Conservation (phyloP, 1,139 yeast genomes). For the Schizosaccharomyces versatilis region DNA sequence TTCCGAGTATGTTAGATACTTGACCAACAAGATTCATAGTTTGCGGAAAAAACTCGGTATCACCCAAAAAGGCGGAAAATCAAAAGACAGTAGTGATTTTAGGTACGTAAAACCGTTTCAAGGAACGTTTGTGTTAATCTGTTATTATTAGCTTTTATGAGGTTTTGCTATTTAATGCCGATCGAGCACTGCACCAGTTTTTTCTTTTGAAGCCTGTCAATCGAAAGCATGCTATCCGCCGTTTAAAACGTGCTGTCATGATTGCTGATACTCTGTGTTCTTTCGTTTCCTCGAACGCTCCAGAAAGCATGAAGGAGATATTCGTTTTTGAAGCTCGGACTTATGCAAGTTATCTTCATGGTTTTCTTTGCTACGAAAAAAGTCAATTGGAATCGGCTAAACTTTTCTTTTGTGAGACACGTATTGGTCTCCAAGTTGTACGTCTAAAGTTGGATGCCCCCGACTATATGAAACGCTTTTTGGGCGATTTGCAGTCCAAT, state of each 20-base stretch:
- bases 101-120: background rate
- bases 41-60: background rate
- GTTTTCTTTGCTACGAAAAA: background rate
- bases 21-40: background rate
- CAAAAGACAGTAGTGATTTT: background rate
- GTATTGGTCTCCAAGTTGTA: background rate
- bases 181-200: conserved; percentile 1
- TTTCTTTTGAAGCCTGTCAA: background rate
- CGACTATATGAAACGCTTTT: background rate
- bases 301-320: background rate
- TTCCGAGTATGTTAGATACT: background rate
- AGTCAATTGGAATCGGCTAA: background rate
- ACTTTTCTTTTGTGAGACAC: background rate
- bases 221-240: background rate
- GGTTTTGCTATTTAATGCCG: background rate
- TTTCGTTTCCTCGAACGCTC: background rate
- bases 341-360: background rate
- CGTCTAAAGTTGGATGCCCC: background rate
- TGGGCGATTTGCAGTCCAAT: background rate
- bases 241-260: background rate
- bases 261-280: background rate
- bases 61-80: conserved; percentile 1
- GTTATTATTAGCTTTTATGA: background rate
- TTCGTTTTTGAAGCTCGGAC: background rate
- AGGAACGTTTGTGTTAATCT: background rate